These are phyloP conservation scores for Rubus idaeus DNA, from an alignment of 306 rosid species.

Conservation along the genomic window DNA sequence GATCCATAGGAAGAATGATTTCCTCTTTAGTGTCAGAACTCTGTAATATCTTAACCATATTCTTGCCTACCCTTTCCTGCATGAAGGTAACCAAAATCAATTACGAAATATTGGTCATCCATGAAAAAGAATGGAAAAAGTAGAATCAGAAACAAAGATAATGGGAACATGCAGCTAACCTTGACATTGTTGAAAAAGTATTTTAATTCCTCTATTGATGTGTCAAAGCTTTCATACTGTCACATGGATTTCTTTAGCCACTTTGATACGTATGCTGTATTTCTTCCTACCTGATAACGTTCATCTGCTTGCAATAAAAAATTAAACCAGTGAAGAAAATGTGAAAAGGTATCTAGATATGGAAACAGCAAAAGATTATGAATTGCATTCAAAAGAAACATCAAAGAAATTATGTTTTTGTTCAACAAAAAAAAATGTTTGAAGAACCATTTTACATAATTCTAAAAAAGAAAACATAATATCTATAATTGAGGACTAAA, in stretches of 20 bases:
- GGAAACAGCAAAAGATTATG: not conserved
- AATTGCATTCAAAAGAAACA: not conserved
- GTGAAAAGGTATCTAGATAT: no score
- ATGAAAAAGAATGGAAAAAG: conserved; percentile 11
- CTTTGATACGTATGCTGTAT: conserved; percentile 71
- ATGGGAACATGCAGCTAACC: conserved; percentile 42
- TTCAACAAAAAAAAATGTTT: not conserved
- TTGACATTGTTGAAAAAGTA: conserved; percentile 63
- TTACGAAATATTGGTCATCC: conserved; percentile 4
- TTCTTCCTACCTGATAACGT: conserved; percentile 79
- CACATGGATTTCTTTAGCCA: conserved; percentile 77
- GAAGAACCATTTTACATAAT: not conserved
- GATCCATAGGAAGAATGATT: conserved; percentile 27
- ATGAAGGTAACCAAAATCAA: conserved; percentile 28
- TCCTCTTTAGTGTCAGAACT: conserved; percentile 32
- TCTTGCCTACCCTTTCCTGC: conserved; percentile 61
- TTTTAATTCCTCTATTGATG: conserved; percentile 57
- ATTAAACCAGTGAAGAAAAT: conserved; percentile 11
- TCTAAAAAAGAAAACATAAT: not conserved
- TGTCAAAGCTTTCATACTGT: conserved; percentile 56
- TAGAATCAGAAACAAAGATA: conserved; percentile 4
- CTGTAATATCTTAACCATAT: conserved; percentile 34
- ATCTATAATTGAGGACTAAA: not conserved
- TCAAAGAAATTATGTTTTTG: not conserved
- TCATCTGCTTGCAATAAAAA: conserved; percentile 65